Evolutionary conservation across 2,329 filamentous ascomycete species (phyloP), one percentile per base, ranked within the genome.

Genomic region (Keithomyces neogunnii): DNA sequence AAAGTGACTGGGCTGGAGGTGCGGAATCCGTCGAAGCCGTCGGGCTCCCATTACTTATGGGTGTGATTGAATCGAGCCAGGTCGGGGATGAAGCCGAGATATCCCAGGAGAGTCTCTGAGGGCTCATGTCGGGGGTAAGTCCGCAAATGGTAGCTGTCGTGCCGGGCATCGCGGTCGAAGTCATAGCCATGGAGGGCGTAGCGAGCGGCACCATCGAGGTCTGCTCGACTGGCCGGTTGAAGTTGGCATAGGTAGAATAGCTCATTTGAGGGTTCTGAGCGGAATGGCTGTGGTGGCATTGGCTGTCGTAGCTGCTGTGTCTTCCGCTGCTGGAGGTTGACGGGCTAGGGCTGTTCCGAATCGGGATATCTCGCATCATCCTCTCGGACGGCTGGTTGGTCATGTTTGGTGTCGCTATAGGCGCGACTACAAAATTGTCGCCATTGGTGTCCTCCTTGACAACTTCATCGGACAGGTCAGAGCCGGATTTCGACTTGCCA

Each of bases 21-120:
- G 46, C 46, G 3, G 55, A 57, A 13, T 61, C 57, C 30, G 57
- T 30, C 13, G 58, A 58, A 2, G 59, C 55, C n/a, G 53, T 51
- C 3, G 62, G 55, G 44, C 59, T 60, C 40, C 52, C 58, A 38
- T 55, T 57, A 54, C 62, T 63, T 45, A 55, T 49, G 28, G 60
- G 56, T n/a, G 59, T 60, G 19, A 59, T 45, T 19, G 57, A 43
- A 9, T 62, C 62, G 38, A 60, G 53, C 61, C 62, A 64, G 30
- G 35, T 46, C 1, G 53, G 50, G 6, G 61, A 48, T 8, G 62
- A 59, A 9, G 51, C 49, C 5, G 55, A 51, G 48, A 57, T 32
- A 28, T 62, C 59, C 60, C 61, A 63, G 26, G 58, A 54, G 13
- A 56, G 31, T 7, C 40, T 43, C n/a, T 55, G 47, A 5, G 56